Evolutionary conservation across 345 rosid genomes (phyloP), one percentile per base, ranked within the genome.

Genomic region (Aquilaria malaccensis): DNA sequence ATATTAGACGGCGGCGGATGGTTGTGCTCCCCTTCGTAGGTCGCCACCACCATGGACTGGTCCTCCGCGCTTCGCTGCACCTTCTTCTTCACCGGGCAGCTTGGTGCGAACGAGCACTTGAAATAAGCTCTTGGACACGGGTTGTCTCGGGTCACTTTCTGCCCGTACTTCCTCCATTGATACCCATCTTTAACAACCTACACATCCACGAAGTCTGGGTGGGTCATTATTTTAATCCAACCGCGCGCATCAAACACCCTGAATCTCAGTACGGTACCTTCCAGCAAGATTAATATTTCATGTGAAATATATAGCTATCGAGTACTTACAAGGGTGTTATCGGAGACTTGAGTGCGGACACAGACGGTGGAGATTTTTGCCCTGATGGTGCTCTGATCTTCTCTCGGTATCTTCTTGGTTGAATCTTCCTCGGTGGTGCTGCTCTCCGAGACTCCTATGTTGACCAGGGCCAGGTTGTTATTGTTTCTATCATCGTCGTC

Each of bases 81-180:
- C 99, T 94, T 94, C 87, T 94, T 94, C 72, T 90, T 90, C 33
- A 94, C 97, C 30, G 95, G 95, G 79, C 99, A 94, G 69, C 74
- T 81, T 9, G 99, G 99, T 63, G 99, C 97, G 68, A 82, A 88
- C 66, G 97, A 90, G 79, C 99, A 94, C 67, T 83, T 90, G 86
- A 86, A 94, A 81, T 94, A 94, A 69, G 97, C 99, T 81, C 97
- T 81, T 13, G 99, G 99, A 64, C 81, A 94, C 56, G 99, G 99
- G 63, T 94, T 94, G 64, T 94, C 93, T 80, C 99, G 90, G 11
- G 99, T 94, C n/a, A 94, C 97, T 62, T 94, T 94, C 59, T 94
- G 99, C 37, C 99, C 99, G 67, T 94, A 94, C 66, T 94, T 94
- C 73, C 97, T 94, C 99, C 99, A 94, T 64, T 90, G 99, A 76